A percentile compares a stretch with the other conserved stretches of the same genome.
These are phyloP conservation scores for Parafenestella ontariensis DNA, from an alignment of 2,329 filamentous ascomycete species.

Conservation along the genomic window DNA sequence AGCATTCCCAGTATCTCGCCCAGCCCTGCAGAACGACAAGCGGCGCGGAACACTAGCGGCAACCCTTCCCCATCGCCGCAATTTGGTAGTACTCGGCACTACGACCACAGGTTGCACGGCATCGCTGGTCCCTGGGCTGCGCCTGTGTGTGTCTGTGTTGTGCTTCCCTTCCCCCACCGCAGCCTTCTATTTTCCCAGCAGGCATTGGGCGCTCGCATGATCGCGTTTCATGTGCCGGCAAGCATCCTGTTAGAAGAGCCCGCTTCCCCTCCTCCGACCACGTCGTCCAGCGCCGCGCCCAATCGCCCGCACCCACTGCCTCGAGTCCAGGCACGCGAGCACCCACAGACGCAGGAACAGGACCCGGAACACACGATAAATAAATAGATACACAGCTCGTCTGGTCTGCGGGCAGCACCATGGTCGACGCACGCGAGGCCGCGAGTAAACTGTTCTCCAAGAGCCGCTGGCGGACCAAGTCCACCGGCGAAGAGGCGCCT, in stretches of 20 bases:
- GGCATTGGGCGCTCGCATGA: not conserved
- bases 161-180: not conserved
- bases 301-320: not conserved
- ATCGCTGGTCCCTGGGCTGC: not conserved
- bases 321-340: slow-evolving; percentile 9
- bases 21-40: too few species aligned
- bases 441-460: slow-evolving; percentile 49
- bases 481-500: slow-evolving; percentile 48
- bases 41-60: not conserved
- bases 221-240: slow-evolving; percentile 2
- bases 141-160: not conserved
- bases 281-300: slow-evolving; percentile 2
- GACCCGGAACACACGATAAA: not conserved
- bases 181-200: not conserved
- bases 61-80: not conserved
- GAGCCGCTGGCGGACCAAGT: slow-evolving; percentile 59
- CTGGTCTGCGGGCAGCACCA: slow-evolving; percentile 24
- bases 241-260: not conserved
- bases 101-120: not conserved
- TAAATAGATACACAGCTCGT: not conserved
- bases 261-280: not conserved
- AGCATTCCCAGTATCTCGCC: too few species aligned
- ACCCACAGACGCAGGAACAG: slow-evolving; percentile 1
- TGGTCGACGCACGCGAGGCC: slow-evolving; percentile 42
- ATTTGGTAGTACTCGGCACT: not conserved